These are phyloP conservation scores for Penicillium desertorum DNA, from an alignment of 495 filamentous ascomycete genomes.

Conservation along the genomic window DNA sequence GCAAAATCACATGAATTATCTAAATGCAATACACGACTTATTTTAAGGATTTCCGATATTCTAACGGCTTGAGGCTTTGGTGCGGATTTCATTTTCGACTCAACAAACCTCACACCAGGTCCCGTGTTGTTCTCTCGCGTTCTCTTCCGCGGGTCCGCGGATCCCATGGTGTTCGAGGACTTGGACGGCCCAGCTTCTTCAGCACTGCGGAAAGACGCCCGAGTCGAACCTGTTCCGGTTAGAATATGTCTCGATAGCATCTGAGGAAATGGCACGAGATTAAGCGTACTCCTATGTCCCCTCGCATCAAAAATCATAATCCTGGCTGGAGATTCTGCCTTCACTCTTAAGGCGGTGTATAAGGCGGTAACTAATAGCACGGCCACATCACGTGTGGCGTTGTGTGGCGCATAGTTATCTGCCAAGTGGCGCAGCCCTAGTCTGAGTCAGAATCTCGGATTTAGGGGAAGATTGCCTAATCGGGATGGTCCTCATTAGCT, in stretches of 20 bases:
- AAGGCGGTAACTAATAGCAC: neutral
- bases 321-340: neutral
- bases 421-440: neutral
- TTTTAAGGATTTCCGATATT: neutral
- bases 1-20: constrained; percentile 1
- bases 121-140: neutral
- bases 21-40: neutral
- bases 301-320: neutral
- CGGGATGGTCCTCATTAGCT: neutral
- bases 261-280: neutral
- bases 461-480: constrained; percentile 8
- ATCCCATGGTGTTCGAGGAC: neutral
- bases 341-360: neutral
- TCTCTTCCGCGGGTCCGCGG: neutral
- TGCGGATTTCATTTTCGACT: no score
- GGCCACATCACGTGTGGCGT: neutral
- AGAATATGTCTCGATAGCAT: neutral
- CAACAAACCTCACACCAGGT: no score
- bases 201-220: neutral
- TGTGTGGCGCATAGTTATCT: neutral
- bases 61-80: neutral
- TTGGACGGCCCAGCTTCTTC: neutral
- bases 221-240: neutral
- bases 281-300: neutral
- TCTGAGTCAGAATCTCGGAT: constrained; percentile 2